Evolutionary conservation across 345 rosid species (phyloP).

Genomic region (Eucalyptus viminalis): DNA sequence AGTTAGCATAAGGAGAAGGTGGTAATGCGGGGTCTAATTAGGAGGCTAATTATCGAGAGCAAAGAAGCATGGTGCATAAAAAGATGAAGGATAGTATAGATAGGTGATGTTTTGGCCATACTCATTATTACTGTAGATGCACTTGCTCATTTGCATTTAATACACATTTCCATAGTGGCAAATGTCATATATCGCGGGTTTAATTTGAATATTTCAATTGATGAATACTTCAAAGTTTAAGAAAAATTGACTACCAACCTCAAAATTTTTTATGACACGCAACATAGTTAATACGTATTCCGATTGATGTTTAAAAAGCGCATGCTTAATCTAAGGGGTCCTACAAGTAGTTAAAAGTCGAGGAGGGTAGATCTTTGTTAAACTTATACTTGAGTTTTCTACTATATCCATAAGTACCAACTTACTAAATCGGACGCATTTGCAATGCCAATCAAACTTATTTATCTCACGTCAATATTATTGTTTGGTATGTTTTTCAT

Average conservation of each 20-base stretch:
- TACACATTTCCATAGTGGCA: neutral
- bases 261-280: neutral
- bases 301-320: neutral
- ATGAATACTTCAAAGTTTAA: neutral
- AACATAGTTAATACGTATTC: neutral
- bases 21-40: neutral
- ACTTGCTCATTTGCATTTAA: neutral
- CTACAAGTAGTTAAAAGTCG: neutral
- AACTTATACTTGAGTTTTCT: neutral
- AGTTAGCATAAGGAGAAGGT: neutral
- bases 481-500: neutral
- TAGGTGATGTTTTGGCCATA: neutral
- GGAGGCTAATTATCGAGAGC: neutral
- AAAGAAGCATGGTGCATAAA: neutral
- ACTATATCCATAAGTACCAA: neutral
- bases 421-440: neutral
- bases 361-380: neutral
- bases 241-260: neutral
- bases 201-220: rapidly evolving
- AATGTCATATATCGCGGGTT: rapidly evolving
- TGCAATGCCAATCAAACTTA: neutral
- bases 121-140: neutral
- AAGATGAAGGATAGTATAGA: neutral
- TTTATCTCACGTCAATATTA: neutral
- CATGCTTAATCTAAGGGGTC: neutral